Conservation (phyloP, 1,284 basidiomycete species). For the Apiotrichum domesticum region DNA sequence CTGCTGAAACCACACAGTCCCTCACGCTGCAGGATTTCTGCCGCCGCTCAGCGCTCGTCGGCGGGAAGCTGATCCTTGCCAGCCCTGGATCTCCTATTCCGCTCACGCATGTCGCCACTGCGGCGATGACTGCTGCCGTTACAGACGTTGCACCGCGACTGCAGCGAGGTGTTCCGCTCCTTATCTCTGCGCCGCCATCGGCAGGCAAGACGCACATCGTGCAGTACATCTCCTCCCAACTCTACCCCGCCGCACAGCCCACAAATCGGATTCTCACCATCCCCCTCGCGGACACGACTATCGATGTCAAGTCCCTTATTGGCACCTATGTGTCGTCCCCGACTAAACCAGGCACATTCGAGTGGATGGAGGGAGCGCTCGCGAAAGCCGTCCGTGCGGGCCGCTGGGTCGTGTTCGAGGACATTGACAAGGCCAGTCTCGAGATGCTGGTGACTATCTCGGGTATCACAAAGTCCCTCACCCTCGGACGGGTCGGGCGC, state of each 20-base stretch:
- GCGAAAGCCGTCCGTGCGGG: constrained; percentile 86
- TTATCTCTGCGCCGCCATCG: constrained; percentile 81
- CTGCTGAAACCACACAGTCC: not conserved
- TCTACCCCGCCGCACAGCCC: constrained; percentile 53
- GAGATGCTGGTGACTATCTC: constrained; percentile 81
- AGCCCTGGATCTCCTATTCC: constrained; percentile 42
- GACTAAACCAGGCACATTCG: constrained; percentile 78
- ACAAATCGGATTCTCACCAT: constrained; percentile 64
- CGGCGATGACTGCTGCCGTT: constrained; percentile 58
- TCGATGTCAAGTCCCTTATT: constrained; percentile 88
- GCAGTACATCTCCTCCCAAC: constrained; percentile 62
- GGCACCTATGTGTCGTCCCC: constrained; percentile 91
- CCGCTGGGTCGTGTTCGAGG: constrained; percentile 89
- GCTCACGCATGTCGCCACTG: constrained; percentile 59
- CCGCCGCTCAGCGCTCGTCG: constrained; percentile 20
- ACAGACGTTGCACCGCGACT: constrained; percentile 61
- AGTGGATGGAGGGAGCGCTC: constrained; percentile 93
- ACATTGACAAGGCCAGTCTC: constrained; percentile 80
- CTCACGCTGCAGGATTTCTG: constrained; percentile 54
- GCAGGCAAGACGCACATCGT: constrained; percentile 84
- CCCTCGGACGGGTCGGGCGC: constrained; percentile 57
- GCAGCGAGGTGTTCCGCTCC: constrained; percentile 66
- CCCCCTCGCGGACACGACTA: constrained; percentile 86
- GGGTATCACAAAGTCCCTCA: constrained; percentile 74
- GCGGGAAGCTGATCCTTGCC: constrained; percentile 23